Evolutionary conservation across 768 basidiomycete genomes (phyloP), one percentile per base, ranked within the genome.

Genomic region (Podaxis sp.): DNA sequence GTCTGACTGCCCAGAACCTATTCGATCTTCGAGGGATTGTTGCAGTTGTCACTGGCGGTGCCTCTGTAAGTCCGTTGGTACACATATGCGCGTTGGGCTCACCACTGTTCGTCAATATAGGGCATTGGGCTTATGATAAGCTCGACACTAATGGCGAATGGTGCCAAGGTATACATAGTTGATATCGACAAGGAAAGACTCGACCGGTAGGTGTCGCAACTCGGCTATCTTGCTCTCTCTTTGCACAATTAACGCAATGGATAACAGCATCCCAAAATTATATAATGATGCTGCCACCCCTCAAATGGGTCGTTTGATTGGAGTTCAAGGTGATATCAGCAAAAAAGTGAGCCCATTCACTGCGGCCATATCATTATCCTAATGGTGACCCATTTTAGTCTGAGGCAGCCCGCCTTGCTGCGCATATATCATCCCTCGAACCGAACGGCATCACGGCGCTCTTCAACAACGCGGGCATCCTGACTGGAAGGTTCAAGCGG

Each of bases 41-140:
- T 0, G 78, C 77, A 4, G 77, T 82, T 11, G 79, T 81, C 17
- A 82, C 80, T 11, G 81, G 77, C 12, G 81, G 79, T n/a, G 78
- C 46, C 10, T 48, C 74, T 55, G 81, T 80, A 37, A 63, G 77
- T 65, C 6, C 33, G 8, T 3, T 17, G 40, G 17, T 10, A 41
- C 12, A 41, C 12, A 22, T 33, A 53, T 15, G 17, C 30, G 40
- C 22, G 49, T 15, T 10, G 17, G 8, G 55, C 6, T 38, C 5
- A 46, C 22, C 51, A 38, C 54, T 52, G 28, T 13, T 22, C 22
- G 7, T 30, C 37, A 10, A n/a, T 44, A 36, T 61, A 78, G 80
- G 82, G 82, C 0, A 81, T 82, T n/a, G 82, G 82, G 0, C 68
- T 82, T 48, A 83, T 83, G 82, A 81, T 83, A 22, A 75, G 73